Conservation (phyloP, 2,329 filamentous ascomycete genomes). For the Trichoderma atroviride region DNA sequence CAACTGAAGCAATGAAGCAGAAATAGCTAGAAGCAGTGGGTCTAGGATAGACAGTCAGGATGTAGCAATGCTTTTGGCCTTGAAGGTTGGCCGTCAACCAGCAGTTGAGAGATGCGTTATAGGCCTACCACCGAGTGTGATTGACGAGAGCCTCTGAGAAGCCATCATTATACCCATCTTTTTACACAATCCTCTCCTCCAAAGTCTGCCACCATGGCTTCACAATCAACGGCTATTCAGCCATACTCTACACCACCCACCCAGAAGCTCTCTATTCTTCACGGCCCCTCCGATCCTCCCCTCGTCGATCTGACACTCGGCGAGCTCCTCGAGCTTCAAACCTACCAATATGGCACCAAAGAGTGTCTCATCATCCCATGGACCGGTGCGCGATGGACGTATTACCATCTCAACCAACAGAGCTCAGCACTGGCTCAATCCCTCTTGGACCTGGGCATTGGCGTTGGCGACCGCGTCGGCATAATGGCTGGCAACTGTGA, state of each 20-base stretch:
- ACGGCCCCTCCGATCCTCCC: conserved; percentile 69
- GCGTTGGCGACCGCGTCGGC: conserved; percentile 69
- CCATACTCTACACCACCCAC: conserved; percentile 37
- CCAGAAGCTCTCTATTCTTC: conserved; percentile 60
- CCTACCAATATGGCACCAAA: conserved; percentile 62
- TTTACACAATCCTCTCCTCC: not conserved
- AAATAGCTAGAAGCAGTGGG: not conserved
- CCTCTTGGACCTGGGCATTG: conserved; percentile 66
- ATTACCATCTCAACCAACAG: conserved; percentile 65
- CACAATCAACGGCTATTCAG: conserved; percentile 35
- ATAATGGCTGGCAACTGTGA: conserved; percentile 80
- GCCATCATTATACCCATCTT: not conserved
- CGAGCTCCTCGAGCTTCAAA: conserved; percentile 72
- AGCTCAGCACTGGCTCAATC: conserved; percentile 65
- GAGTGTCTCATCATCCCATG: conserved; percentile 75
- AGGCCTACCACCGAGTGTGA: not conserved
- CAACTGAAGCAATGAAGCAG: not conserved
- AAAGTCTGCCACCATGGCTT: conserved; percentile 26
- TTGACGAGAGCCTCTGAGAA: not conserved
- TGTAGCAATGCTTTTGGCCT: not conserved
- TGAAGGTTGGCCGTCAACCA: not conserved
- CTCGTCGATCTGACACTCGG: conserved; percentile 72
- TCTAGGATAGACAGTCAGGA: not conserved
- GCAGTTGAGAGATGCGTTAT: not conserved
- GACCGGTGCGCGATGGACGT: conserved; percentile 75